phyloP scores from a whole-genome alignment of 2,329 filamentous ascomycete species.

The Fusarium succisae region DNA sequence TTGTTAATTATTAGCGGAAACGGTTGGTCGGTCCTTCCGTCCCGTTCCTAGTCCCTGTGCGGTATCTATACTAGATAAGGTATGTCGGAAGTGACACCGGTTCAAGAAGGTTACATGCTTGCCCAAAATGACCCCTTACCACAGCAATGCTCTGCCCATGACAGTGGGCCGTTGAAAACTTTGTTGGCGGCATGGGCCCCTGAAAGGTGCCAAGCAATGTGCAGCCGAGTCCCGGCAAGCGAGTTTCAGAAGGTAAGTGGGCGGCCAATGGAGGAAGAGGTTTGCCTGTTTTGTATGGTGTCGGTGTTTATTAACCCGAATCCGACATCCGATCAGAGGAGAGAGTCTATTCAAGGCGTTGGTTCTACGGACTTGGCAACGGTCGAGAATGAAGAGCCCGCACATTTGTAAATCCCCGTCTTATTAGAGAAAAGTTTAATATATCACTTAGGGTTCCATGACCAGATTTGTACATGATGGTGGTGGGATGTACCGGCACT shows the following conservation, averaged over 20 bases:
- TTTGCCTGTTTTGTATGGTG: background rate
- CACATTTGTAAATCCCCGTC: background rate
- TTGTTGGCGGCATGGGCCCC: rapidly evolving
- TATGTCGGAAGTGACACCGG: background rate
- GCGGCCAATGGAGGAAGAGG: background rate
- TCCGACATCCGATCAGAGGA: background rate
- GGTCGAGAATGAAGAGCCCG: background rate
- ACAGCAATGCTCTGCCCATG: background rate
- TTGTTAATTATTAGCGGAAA: background rate
- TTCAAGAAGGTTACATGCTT: background rate
- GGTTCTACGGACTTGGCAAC: background rate
- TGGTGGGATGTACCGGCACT: background rate
- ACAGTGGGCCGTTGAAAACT: background rate
- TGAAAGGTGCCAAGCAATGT: background rate
- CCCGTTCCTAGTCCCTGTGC: background rate
- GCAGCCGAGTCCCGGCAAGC: background rate
- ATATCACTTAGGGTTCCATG: background rate
- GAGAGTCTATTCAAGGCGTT: background rate
- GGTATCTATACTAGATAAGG: background rate
- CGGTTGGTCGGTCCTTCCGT: background rate
- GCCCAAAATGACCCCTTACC: background rate
- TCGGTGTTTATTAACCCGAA: background rate
- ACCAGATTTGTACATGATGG: rapidly evolving
- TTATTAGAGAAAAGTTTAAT: no score
- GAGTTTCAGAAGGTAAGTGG: background rate